Percentiles rank a stretch among this genome's conserved stretches.
Evolutionary conservation across 768 basidiomycete species (phyloP).

Genomic region (Termitomyces sp.): DNA sequence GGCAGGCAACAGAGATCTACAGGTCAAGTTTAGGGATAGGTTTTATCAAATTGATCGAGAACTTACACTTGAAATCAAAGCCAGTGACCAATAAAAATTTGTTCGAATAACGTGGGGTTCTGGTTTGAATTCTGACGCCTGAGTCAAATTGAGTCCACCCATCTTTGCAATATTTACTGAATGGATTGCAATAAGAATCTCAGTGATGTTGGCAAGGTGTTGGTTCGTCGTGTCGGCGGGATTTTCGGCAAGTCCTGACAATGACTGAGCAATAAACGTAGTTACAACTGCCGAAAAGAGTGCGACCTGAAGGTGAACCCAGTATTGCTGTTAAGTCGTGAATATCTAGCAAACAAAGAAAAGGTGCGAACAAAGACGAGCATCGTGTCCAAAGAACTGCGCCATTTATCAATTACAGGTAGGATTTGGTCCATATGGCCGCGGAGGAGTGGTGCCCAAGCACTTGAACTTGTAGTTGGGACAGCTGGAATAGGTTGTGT

Average conservation of each 20-base stretch:
- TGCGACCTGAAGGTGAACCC: conserved; percentile 6
- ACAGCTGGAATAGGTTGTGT: background rate
- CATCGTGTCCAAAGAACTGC: conserved; percentile 10
- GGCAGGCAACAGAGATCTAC: conserved; percentile 13
- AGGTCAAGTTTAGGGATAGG: background rate
- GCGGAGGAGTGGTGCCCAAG: conserved; percentile 10
- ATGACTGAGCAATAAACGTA: conserved; percentile 12
- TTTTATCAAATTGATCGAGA: background rate
- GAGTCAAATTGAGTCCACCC: background rate
- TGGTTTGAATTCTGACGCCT: conserved; percentile 5
- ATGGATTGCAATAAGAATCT: conserved; percentile 4
- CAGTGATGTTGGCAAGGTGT: conserved; percentile 13
- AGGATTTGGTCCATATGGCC: conserved; percentile 8
- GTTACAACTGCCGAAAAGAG: conserved; percentile 17
- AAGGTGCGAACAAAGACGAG: conserved; percentile 9
- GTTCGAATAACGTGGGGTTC: conserved; percentile 8
- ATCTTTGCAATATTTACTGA: background rate
- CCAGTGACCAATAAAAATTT: conserved; percentile 14
- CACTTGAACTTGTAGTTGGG: conserved; percentile 9
- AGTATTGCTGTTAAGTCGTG: background rate
- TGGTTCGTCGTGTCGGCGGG: conserved; percentile 10
- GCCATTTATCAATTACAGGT: conserved; percentile 12
- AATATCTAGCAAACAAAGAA: background rate
- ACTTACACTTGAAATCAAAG: conserved; percentile 14
- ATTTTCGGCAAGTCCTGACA: conserved; percentile 5